Base-by-base conservation (phyloP, 2,329 filamentous ascomycete species). In the Hypomyces rosellus region DNA sequence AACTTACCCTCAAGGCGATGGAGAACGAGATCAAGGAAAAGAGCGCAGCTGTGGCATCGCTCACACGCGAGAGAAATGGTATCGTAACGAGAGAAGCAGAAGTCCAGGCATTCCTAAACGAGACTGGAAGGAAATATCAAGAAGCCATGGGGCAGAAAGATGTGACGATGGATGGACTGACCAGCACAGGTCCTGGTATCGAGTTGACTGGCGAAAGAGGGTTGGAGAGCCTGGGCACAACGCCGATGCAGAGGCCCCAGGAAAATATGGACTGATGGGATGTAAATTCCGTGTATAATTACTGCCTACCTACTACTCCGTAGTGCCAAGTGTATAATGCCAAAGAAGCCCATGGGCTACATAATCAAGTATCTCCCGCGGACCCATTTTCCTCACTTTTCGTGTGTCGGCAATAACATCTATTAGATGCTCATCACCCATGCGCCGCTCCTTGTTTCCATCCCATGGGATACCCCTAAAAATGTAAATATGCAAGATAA, bases 51-150 rank as follows among this genome's bases (percentile, higher is more conserved):
- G 81, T 93, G 63, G 80, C 84, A 57, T 81, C 81, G 43, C 69
- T 91, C 45, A 77, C 81, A 57, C 74, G 74, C 52, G 88, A 95
- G 63, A 88, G 85, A 61, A 71, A 74, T 3, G 80, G 86, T 30
- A 77, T 96, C 39, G 69, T 78, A 4, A 74, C 77, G 54, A 76
- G 89, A 51, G 88, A 96, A 67, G 77, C 74, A 5, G 88, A 93
- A 65, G 86, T 96, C 0, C 91, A 96, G 67, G 76, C 78, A 16
- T 71, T 95, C 49, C 71, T 97, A 47, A 85, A 89, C 63, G 85
- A 93, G 64, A 88, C 89, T 0, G 90, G 88, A 0, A 82, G 88
- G 53, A 77, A 76, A 55, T 78, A 79, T 45, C 72, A 76, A 52
- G 67, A 74, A 14, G 70, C 67, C 0, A 66, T 77, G 59, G 69